These are phyloP conservation scores for Fusarium sp. DNA, from an alignment of 2,329 filamentous ascomycete species.

Conservation along the genomic window DNA sequence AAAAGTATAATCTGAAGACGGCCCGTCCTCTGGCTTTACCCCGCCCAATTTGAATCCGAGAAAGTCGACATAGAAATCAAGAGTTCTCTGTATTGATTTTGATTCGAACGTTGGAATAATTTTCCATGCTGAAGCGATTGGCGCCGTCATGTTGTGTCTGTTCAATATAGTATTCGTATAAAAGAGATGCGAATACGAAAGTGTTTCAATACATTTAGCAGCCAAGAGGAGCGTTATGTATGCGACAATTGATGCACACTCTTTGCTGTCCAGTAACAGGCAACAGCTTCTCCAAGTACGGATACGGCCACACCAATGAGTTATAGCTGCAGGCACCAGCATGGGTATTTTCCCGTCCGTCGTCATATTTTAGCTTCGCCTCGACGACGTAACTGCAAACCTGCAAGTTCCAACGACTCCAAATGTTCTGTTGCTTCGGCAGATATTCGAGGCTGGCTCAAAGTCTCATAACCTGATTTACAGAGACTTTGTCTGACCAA, in stretches of 20 bases:
- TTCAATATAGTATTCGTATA: conserved; percentile 21
- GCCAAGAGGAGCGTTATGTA: conserved; percentile 11
- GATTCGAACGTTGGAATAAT: conserved; percentile 30
- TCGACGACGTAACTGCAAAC: conserved; percentile 2
- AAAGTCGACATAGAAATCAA: conserved; percentile 15
- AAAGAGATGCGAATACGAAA: conserved; percentile 27
- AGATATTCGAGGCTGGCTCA: conserved; percentile 7
- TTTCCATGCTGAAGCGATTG: conserved; percentile 25
- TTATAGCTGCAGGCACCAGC: conserved; percentile 13
- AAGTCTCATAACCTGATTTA: conserved; percentile 15
- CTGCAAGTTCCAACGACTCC: conserved; percentile 2
- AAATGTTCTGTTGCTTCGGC: conserved; percentile 8
- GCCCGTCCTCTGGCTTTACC: conserved; percentile 14
- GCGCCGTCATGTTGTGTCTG: conserved; percentile 5
- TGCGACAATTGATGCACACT: neutral
- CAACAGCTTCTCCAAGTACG: neutral
- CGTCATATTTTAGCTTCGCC: conserved; percentile 30
- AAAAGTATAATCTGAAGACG: conserved; percentile 16
- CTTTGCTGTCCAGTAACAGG: conserved; percentile 1
- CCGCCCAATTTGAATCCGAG: conserved; percentile 19
- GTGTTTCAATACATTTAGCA: neutral
- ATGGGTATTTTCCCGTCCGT: conserved; percentile 8
- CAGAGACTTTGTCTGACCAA: conserved; percentile 4
- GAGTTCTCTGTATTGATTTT: conserved; percentile 15
- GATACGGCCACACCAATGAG: conserved; percentile 19